A percentile compares a stretch with the other conserved stretches of the same genome.
These are phyloP conservation scores for Fraxinus pennsylvanica DNA, from an alignment of 257 asterid genomes.

Conservation along the genomic window DNA sequence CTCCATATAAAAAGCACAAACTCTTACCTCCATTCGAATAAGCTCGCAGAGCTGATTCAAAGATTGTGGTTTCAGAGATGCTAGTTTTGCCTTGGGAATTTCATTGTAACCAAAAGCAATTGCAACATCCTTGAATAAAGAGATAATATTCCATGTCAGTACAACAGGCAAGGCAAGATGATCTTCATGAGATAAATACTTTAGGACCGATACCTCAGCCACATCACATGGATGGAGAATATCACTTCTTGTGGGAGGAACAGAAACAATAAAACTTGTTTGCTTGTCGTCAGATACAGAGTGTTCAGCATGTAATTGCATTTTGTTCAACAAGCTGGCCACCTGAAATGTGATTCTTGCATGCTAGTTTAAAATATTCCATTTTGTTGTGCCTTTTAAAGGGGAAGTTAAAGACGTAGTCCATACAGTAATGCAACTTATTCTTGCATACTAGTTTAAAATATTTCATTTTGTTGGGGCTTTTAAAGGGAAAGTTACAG, in stretches of 20 bases:
- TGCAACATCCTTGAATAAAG: slow-evolving; percentile 74
- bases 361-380: slow-evolving; percentile 18
- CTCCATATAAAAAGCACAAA: slow-evolving; percentile 7
- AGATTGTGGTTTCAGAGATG: slow-evolving; percentile 73
- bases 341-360: slow-evolving; percentile 52
- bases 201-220: slow-evolving; percentile 67
- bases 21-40: slow-evolving; percentile 73
- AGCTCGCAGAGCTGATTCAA: slow-evolving; percentile 80
- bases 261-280: slow-evolving; percentile 59
- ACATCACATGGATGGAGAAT: slow-evolving; percentile 97
- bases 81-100: slow-evolving; percentile 65
- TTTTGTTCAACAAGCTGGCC: slow-evolving; percentile 61
- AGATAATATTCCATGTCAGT: slow-evolving; percentile 21
- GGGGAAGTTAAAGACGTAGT: no score
- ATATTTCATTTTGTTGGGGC: not conserved
- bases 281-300: slow-evolving; percentile 48
- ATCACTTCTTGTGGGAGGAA: slow-evolving; percentile 96
- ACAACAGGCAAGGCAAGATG: not conserved
- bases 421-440: not conserved
- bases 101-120: slow-evolving; percentile 88
- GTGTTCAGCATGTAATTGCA: slow-evolving; percentile 75
- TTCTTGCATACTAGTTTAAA: slow-evolving; percentile 19
- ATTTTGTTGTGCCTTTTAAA: not conserved
- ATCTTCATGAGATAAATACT: slow-evolving; percentile 14
- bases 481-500: slow-evolving; percentile 2